Base-by-base conservation (phyloP, 257 asterid genomes). In the Marsdenia floribunda region DNA sequence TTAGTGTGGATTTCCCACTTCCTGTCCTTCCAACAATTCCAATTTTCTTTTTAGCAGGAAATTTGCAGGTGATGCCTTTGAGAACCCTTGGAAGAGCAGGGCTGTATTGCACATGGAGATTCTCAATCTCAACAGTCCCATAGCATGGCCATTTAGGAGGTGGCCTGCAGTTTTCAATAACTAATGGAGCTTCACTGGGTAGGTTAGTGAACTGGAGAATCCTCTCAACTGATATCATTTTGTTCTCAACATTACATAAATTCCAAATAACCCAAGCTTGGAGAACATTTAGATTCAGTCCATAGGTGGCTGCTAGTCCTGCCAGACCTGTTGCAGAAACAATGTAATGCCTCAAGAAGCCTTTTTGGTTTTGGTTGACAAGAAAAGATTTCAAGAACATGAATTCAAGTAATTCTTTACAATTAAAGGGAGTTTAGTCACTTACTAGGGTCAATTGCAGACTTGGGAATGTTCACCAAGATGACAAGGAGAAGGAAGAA, bases 211-310 rank as follows among this genome's bases (percentile, higher is more conserved):
- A 92, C 78, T 89, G 93, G 73, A 92, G 89, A 74, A 92, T 88
- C 78, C 96, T 86, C 73, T 90, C 96, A 14, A 92, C 94, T 0
- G 92, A 87, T 33, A 92, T 92, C 96, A 90, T 90, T 76, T 92
- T 92, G 85, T 92, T 92, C 54, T 90, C 94, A 0, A 92, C 98
- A 50, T 90, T 90, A 85, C 97, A 92, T 16, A 92, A 85, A 86
- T 92, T 90, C 96, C 96, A 89, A 84, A 92, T 88, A 44, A 92
- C 91, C 97, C 98, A 92, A 73, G 97, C 92, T 80, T 90, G 96
- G 72, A 90, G 91, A 29, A 89, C 96, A 71, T 86, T 90, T 24
- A 92, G 79, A 81, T 87, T 92, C 82, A 92, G 82, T 29, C 96
- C 97, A 21, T 92, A 92, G 0, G 97, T 87, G 22, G 96, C 97